Conservation (phyloP, 441 rosid genomes). For the Croton setiger region DNA sequence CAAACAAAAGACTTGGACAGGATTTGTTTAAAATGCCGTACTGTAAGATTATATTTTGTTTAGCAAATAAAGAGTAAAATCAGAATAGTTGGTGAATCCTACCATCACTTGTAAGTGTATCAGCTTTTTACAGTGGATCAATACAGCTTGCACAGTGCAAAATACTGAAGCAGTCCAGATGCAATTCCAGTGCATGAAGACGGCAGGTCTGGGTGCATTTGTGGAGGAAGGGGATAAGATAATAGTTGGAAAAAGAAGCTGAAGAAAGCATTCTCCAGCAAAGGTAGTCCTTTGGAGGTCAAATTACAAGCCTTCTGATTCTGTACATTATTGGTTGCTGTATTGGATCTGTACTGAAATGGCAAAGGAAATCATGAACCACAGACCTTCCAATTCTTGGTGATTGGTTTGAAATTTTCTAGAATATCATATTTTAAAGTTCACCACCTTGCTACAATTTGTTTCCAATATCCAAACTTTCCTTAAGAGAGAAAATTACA, state of each 20-base stretch:
- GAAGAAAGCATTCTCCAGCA: slow-evolving; percentile 19
- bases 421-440: slow-evolving; percentile 26
- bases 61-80: not conserved
- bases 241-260: slow-evolving; percentile 23
- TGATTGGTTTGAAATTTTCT: slow-evolving; percentile 26
- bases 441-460: slow-evolving; percentile 26
- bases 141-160: not conserved
- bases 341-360: slow-evolving; percentile 24
- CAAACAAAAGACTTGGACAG: not conserved
- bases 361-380: slow-evolving; percentile 23
- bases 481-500: slow-evolving; percentile 17
- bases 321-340: slow-evolving; percentile 26
- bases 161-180: not conserved
- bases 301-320: slow-evolving; percentile 25
- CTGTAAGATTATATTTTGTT: not conserved
- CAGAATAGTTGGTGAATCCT: not conserved
- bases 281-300: slow-evolving; percentile 29
- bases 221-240: slow-evolving; percentile 19
- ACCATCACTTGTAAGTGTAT: not conserved
- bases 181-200: slow-evolving; percentile 19
- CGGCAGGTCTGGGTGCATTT: slow-evolving; percentile 14
- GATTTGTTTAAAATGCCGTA: not conserved
- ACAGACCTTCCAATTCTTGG: slow-evolving; percentile 26
- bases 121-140: not conserved
- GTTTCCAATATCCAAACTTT: slow-evolving; percentile 21